These are phyloP conservation scores for Aschersonia sp. DNA, from an alignment of 2,329 filamentous ascomycete species.

Conservation along the genomic window DNA sequence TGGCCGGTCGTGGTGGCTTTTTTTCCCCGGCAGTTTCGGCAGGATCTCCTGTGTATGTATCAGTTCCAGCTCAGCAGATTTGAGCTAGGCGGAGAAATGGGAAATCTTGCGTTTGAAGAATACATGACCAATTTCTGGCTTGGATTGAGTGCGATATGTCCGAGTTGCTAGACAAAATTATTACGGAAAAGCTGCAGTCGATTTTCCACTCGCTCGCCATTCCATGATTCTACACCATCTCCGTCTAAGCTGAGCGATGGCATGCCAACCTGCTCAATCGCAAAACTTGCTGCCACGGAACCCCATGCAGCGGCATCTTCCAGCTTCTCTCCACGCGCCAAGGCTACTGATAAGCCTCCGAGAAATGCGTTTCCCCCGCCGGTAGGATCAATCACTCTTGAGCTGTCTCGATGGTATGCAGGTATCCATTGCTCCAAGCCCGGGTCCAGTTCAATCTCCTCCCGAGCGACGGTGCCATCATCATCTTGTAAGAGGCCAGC, in stretches of 20 bases:
- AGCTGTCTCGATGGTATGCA: slow-evolving; percentile 46
- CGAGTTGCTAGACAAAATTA: neutral
- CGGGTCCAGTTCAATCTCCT: slow-evolving; percentile 47
- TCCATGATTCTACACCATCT: slow-evolving; percentile 43
- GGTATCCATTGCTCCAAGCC: slow-evolving; percentile 62
- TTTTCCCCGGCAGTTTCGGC: too few relatives aligned
- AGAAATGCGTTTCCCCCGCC: slow-evolving; percentile 89
- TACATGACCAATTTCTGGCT: too few relatives aligned
- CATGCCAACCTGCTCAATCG: slow-evolving; percentile 87
- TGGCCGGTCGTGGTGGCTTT: too few relatives aligned
- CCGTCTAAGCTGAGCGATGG: slow-evolving; percentile 39
- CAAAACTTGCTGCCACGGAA: slow-evolving; percentile 74
- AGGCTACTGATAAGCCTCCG: slow-evolving; percentile 39
- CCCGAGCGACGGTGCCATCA: slow-evolving; percentile 36
- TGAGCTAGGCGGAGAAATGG: too few relatives aligned
- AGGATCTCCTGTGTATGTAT: too few relatives aligned
- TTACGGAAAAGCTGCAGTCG: slow-evolving; percentile 22
- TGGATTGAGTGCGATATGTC: too few relatives aligned
- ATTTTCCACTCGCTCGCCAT: slow-evolving; percentile 37
- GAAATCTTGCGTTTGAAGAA: too few relatives aligned
- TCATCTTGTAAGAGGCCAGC: slow-evolving; percentile 40
- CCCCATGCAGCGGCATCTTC: slow-evolving; percentile 66
- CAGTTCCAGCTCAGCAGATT: too few relatives aligned
- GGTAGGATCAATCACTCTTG: slow-evolving; percentile 73
- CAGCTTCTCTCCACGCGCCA: slow-evolving; percentile 43